Evolutionary conservation across 2,329 filamentous ascomycete species (phyloP).

Genomic region (Fusarium tanahbumbuense): DNA sequence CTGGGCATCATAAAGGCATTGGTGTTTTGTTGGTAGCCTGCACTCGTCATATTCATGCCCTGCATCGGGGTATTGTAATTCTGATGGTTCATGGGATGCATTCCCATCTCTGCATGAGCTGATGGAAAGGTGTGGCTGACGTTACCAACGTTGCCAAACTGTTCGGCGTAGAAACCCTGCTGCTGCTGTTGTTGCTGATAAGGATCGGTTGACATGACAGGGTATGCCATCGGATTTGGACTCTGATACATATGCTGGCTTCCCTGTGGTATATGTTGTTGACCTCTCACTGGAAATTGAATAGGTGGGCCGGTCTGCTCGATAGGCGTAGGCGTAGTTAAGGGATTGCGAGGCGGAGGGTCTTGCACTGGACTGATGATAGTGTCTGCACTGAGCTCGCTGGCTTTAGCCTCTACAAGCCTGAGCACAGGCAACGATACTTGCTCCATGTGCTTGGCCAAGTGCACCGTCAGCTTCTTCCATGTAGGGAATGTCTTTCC

Average conservation of each 20-base stretch:
- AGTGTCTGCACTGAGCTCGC: conserved; percentile 68
- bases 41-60: conserved; percentile 41
- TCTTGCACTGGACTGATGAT: conserved; percentile 76
- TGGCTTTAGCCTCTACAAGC: conserved; percentile 62
- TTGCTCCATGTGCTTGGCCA: conserved; percentile 94
- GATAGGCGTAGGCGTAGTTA: conserved; percentile 45
- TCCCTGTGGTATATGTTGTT: conserved; percentile 36
- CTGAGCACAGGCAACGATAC: conserved; percentile 84
- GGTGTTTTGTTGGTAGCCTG: conserved; percentile 40
- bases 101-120: conserved; percentile 40
- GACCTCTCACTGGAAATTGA: conserved; percentile 37
- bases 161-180: conserved; percentile 42
- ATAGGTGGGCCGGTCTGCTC: conserved; percentile 37
- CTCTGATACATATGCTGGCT: conserved; percentile 37
- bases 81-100: conserved; percentile 43
- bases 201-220: conserved; percentile 44
- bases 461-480: conserved; percentile 94
- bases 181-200: conserved; percentile 32
- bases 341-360: conserved; percentile 50
- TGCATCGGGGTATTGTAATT: conserved; percentile 44
- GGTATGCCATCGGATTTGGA: conserved; percentile 43
- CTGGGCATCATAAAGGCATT: conserved; percentile 46
- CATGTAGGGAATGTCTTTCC: conserved; percentile 82
- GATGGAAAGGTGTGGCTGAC: conserved; percentile 46
- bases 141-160: conserved; percentile 46